A percentile compares a stretch with the other conserved stretches of the same genome.
Conservation (phyloP, 148 eudicot genomes). For the Salicornia ramosissima region DNA sequence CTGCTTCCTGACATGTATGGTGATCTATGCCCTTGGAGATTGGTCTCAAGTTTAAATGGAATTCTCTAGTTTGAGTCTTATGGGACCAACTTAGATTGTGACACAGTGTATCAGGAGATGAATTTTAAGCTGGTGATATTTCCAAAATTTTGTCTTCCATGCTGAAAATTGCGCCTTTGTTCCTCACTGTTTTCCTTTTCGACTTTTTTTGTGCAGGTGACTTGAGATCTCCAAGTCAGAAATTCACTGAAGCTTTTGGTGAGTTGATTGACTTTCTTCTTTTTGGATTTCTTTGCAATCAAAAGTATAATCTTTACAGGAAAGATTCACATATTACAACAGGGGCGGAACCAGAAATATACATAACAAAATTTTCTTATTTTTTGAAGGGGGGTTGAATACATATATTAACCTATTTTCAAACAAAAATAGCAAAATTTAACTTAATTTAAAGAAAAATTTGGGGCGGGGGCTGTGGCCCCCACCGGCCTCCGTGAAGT, state of each 20-base stretch:
- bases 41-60: neutral
- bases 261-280: conserved; percentile 34
- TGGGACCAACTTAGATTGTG: neutral
- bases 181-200: conserved; percentile 4
- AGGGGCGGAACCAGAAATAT: too few relatives aligned
- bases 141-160: neutral
- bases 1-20: neutral
- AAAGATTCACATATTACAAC: neutral
- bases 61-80: neutral
- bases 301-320: neutral
- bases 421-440: too few relatives aligned
- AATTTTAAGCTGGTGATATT: too few relatives aligned
- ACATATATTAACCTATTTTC: too few relatives aligned
- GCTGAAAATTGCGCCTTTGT: conserved; percentile 6
- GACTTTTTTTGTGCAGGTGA: conserved; percentile 47
- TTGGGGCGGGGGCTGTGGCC: too few relatives aligned
- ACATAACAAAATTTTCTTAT: too few relatives aligned
- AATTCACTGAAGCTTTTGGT: conserved; percentile 63
- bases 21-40: neutral
- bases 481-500: too few relatives aligned
- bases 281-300: neutral
- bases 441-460: too few relatives aligned
- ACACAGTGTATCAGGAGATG: too few relatives aligned
- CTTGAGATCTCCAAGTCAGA: conserved; percentile 56
- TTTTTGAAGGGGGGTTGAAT: too few relatives aligned